phyloP scores from a whole-genome alignment of 805 yeast genomes.

The Candida xyloterini region DNA sequence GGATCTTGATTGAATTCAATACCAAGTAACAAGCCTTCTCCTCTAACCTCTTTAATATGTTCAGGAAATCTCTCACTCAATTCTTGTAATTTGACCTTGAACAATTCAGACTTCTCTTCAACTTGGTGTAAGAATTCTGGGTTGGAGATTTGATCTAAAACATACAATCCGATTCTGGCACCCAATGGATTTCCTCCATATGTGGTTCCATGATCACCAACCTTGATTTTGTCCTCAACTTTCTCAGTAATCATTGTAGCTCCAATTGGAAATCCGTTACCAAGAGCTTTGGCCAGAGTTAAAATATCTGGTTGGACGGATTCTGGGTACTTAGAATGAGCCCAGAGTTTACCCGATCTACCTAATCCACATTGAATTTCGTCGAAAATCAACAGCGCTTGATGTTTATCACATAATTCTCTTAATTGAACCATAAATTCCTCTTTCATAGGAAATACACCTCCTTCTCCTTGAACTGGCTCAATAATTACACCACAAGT shows the following conservation, averaged over 20 bases:
- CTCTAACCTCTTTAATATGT: constrained; percentile 68
- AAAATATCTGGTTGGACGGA: constrained; percentile 93
- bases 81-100: constrained; percentile 47
- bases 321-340: constrained; percentile 69
- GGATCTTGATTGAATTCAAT: constrained; percentile 72
- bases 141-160: constrained; percentile 64
- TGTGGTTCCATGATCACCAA: constrained; percentile 98
- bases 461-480: constrained; percentile 99
- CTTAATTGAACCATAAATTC: constrained; percentile 68
- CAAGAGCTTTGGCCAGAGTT: constrained; percentile 93
- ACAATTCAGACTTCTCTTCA: constrained; percentile 52
- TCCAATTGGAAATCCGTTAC: constrained; percentile 95
- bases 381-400: constrained; percentile 81
- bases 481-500: constrained; percentile 93
- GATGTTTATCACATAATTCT: constrained; percentile 60
- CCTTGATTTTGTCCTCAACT: constrained; percentile 67
- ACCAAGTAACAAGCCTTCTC: constrained; percentile 86
- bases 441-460: constrained; percentile 64
- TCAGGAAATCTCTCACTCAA: constrained; percentile 57
- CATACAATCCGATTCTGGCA: constrained; percentile 74
- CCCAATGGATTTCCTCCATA: constrained; percentile 97
- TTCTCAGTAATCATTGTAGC: constrained; percentile 85
- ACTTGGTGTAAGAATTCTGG: constrained; percentile 61
- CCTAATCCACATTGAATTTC: constrained; percentile 98
- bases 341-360: constrained; percentile 91